Percentiles rank a stretch among this genome's conserved stretches.
Conservation (phyloP, 805 yeast species). For the Yarrowia sp. region DNA sequence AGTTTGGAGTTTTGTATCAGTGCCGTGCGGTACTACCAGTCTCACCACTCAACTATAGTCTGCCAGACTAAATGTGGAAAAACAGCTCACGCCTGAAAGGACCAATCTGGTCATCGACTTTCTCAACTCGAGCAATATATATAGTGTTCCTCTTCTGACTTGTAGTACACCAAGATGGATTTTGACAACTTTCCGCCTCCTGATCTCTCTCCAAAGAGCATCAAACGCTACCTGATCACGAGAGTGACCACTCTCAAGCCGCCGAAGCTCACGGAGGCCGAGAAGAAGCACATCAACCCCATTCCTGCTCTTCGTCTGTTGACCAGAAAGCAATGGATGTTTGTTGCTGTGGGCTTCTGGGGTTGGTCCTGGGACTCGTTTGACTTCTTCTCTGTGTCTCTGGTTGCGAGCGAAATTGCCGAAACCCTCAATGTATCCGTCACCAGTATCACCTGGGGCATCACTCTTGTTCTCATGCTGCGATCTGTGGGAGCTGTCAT, state of each 20-base stretch:
- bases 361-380: constrained; percentile 75
- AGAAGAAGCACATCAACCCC: background rate
- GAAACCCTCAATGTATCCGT: constrained; percentile 36
- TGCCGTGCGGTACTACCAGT: no score
- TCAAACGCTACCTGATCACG: background rate
- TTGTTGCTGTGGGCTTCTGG: constrained; percentile 55
- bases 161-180: background rate
- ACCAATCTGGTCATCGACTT: background rate
- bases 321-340: constrained; percentile 53
- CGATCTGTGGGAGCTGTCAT: constrained; percentile 70
- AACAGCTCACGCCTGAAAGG: background rate
- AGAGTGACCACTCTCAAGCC: background rate
- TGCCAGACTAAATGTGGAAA: background rate
- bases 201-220: background rate
- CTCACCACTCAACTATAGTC: background rate
- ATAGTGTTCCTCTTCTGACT: background rate
- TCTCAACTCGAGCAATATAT: background rate
- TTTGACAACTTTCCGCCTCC: background rate
- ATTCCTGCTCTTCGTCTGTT: background rate
- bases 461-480: constrained; percentile 67
- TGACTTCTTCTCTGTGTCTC: constrained; percentile 63
- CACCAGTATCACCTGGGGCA: constrained; percentile 65
- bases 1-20: no score
- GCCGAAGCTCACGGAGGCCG: background rate
- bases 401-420: constrained; percentile 46